Evolutionary conservation across 2,329 filamentous ascomycete species (phyloP), one percentile per base, ranked within the genome.

Genomic region (Fusarium sublunatum): DNA sequence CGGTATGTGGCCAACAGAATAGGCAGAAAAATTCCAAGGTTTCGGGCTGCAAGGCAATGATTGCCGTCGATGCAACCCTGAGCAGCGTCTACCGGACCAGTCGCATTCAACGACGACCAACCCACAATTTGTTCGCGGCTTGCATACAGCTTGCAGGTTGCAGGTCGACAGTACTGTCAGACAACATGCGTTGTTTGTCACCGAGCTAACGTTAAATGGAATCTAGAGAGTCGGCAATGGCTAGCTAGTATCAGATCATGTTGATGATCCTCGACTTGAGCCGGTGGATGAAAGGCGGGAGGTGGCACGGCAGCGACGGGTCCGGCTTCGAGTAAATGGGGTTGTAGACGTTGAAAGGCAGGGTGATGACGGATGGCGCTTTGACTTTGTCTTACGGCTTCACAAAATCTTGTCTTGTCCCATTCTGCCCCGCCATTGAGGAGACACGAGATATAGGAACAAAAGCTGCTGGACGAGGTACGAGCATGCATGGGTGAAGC

Each of bases 21-120:
- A 24, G 35, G 26, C 29, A 32, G 36, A 36, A 40, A 10, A 45
- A 19, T 43, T 55, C 45, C 45, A 48, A 38, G 41, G 55, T 64
- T 40, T 45, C 36, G 60, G 39, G 47, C 40, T 46, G 39, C 36
- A 24, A 42, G 48, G 35, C 41, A 28, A n/a, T 34, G 43, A 47
- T 63, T 58, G 34, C 47, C 44, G 36, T 50, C 19, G 48, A 65
- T 63, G 62, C 61, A 63, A 65, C 62, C 61, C 44, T 42, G 25
- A 48, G 45, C 31, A 63, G 53, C 44, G 53, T 63, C 53, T 65
- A 58, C 44, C 32, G 58, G 49, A 31, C 62, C 62, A 65, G 62
- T 65, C 62, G 62, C 62, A 65, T 65, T 49, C 40, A 29, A 45
- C 32, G 41, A 38, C 26, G 31, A 22, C 25, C 39, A 45, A 51